Percentiles rank a stretch among this genome's conserved stretches.
Conservation (phyloP, 2,329 filamentous ascomycete genomes). For the Ceratocystis variospora region DNA sequence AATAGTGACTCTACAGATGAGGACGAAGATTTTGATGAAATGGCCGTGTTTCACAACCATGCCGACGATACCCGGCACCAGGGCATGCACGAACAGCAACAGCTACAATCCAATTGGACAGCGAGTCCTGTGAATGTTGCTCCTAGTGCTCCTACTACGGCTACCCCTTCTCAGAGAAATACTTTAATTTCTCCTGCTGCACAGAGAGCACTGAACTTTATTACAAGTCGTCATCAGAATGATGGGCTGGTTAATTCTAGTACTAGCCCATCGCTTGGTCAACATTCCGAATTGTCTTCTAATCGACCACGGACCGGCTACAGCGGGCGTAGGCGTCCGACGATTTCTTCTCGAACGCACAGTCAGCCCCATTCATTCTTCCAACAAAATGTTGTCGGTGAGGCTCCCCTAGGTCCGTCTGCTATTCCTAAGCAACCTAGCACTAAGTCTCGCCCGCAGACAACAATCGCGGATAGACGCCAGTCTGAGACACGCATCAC, state of each 20-base stretch:
- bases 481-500: conserved; percentile 16
- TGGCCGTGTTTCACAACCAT: neutral
- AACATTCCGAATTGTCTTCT: neutral
- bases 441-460: conserved; percentile 17
- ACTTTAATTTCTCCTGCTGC: conserved; percentile 34
- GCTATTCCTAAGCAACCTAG: conserved; percentile 15
- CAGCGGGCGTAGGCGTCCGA: conserved; percentile 13
- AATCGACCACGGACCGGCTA: conserved; percentile 29
- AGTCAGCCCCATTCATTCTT: conserved; percentile 19
- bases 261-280: conserved; percentile 19
- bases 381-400: conserved; percentile 11
- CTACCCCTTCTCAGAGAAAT: conserved; percentile 19
- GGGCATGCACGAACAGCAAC: conserved; percentile 20
- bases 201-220: conserved; percentile 38
- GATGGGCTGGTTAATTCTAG: conserved; percentile 21
- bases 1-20: conserved; percentile 30
- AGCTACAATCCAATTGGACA: neutral
- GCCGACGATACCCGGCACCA: neutral
- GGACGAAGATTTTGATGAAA: conserved; percentile 31
- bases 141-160: neutral
- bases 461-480: conserved; percentile 26
- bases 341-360: conserved; percentile 18
- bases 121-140: neutral
- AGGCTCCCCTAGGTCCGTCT: conserved; percentile 15
- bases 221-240: conserved; percentile 29